Evolutionary conservation across 2,329 filamentous ascomycete genomes (phyloP), one percentile per base, ranked within the genome.

Genomic region (Fusarium agapanthi): DNA sequence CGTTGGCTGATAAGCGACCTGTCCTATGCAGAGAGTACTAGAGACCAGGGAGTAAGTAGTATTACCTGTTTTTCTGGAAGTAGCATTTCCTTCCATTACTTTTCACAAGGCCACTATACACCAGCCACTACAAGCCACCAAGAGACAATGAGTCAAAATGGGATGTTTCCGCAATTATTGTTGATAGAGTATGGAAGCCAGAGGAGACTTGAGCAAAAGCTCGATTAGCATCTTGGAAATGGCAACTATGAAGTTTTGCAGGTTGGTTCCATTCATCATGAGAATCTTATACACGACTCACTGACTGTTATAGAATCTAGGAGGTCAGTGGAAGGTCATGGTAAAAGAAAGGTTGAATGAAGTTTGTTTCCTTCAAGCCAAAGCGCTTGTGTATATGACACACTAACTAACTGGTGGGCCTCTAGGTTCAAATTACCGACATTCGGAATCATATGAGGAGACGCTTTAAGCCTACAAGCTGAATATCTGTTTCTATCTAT

Each of bases 211-310:
- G 18, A 44, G 11, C 6, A 44, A 20, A 44, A 44, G 41, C 41
- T 26, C 5, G 24, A 26, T 4, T 16, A 44, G 6, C 6, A 44
- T 6, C 12, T 44, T 4, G 41, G 41, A 7, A 26, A 13, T 26
- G 24, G 16, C n/a, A 44, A 20, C 41, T 26, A 44, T 44, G n/a
- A 43, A 24, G 40, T 43, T 43, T n/a, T 43, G 40, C 40, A 24
- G 40, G 40, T 43, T 24, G 15, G 40, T 43, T 9, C 40, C 40
- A 24, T n/a, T 15, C 8, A 6, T 15, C 13, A n/a, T 41, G 1
- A 40, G 13, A n/a, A n/a, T n/a, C 37, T 9, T 14, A 9, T n/a
- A 15, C 6, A 2, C 14, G 1, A n/a, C 8, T n/a, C 1, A 41
- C 13, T n/a, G 8, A 3, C 38, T 41, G 7, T 41, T n/a, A 41